phyloP scores from a whole-genome alignment of 805 yeast genomes.

The Starmerella stellata region DNA sequence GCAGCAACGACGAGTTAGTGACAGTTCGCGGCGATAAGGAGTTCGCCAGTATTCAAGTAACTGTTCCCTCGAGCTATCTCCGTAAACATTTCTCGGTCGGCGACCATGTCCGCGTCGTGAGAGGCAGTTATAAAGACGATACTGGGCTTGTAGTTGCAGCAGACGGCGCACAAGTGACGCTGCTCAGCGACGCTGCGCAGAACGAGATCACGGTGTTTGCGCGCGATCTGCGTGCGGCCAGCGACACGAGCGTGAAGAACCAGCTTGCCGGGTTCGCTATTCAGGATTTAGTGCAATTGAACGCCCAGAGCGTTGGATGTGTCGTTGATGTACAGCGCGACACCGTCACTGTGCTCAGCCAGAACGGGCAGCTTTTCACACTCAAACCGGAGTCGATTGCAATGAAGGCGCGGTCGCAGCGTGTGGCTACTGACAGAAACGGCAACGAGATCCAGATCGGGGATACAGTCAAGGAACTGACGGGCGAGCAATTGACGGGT shows the following conservation, averaged over 20 bases:
- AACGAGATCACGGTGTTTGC: conserved; percentile 86
- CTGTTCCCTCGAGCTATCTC: conserved; percentile 63
- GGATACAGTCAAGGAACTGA: conserved; percentile 73
- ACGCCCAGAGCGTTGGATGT: conserved; percentile 73
- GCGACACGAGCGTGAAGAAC: conserved; percentile 66
- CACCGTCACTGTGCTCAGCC: conserved; percentile 56
- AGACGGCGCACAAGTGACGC: conserved; percentile 59
- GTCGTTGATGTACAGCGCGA: conserved; percentile 81
- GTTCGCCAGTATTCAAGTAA: conserved; percentile 41
- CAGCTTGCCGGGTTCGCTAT: conserved; percentile 63
- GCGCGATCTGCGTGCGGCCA: conserved; percentile 72
- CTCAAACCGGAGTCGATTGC: conserved; percentile 71
- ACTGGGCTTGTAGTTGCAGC: conserved; percentile 83
- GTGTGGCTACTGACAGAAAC: conserved; percentile 66
- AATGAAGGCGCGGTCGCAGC: conserved; percentile 45
- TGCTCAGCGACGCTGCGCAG: conserved; percentile 74
- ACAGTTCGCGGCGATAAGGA: conserved; percentile 32
- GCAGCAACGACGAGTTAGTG: conserved; percentile 34
- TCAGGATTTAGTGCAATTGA: conserved; percentile 76
- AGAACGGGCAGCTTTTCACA: conserved; percentile 58
- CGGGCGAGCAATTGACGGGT: conserved; percentile 79
- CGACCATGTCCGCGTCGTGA: conserved; percentile 84
- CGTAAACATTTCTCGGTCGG: conserved; percentile 78
- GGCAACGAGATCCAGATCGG: conserved; percentile 80
- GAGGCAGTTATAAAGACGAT: conserved; percentile 82